Percentiles rank a stretch among this genome's conserved stretches.
Conservation (phyloP, 2,329 filamentous ascomycete species). For the Pseudogymnoascus sp. region DNA sequence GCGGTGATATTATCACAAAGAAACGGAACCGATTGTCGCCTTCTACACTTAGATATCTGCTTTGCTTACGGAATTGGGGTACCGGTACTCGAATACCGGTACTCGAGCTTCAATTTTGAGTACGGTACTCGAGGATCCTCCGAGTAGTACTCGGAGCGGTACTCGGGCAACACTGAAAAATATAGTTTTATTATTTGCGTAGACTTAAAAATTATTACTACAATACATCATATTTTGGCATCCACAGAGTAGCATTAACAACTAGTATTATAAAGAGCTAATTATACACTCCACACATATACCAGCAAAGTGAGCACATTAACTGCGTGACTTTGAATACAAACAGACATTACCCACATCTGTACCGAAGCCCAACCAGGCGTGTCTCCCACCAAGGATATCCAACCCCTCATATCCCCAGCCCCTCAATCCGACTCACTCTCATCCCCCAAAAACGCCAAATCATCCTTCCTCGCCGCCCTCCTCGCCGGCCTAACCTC, state of each 20-base stretch:
- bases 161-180: too few relatives aligned
- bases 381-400: not conserved
- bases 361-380: not conserved
- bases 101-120: too few relatives aligned
- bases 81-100: too few relatives aligned
- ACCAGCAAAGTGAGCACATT: not conserved
- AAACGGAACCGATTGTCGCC: too few relatives aligned
- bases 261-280: not conserved
- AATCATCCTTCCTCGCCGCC: slow-evolving; percentile 30
- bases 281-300: not conserved
- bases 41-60: too few relatives aligned
- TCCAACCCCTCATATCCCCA: not conserved
- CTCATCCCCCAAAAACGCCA: slow-evolving; percentile 61
- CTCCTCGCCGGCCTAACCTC: slow-evolving; percentile 24
- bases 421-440: slow-evolving; percentile 41
- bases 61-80: too few relatives aligned
- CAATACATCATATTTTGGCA: not conserved
- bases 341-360: not conserved
- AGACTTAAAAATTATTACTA: not conserved
- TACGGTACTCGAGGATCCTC: too few relatives aligned
- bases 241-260: not conserved
- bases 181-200: not conserved
- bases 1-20: too few relatives aligned
- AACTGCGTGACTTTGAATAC: not conserved
- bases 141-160: too few relatives aligned